Conservation (phyloP, 2,329 filamentous ascomycete genomes). For the Escovopsis sp. region DNA sequence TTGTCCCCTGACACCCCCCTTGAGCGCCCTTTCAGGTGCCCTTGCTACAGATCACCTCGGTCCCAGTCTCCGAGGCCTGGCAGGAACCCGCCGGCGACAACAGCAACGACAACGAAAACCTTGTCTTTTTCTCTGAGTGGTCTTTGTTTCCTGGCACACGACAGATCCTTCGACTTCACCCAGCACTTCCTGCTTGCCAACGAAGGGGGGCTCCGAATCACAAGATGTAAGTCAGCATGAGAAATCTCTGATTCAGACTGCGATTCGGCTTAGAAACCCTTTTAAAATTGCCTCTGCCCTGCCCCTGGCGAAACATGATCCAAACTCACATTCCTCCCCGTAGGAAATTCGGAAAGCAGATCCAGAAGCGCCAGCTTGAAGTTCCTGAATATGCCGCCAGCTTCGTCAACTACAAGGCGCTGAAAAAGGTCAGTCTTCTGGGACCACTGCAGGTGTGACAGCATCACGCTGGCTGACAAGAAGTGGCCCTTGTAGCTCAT, state of each 20-base stretch:
- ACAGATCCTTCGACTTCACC: slow-evolving; percentile 2
- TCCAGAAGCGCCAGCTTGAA: slow-evolving; percentile 97
- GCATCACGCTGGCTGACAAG: neutral
- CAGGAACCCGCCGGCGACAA: too few species aligned
- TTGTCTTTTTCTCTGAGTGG: neutral
- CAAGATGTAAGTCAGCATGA: slow-evolving; percentile 21
- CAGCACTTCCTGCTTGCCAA: slow-evolving; percentile 3
- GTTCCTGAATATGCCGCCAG: slow-evolving; percentile 98
- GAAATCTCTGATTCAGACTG: too few species aligned
- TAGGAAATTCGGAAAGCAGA: slow-evolving; percentile 99
- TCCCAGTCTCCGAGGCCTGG: too few species aligned
- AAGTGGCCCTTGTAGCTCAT: slow-evolving; percentile 55
- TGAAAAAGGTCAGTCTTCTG: slow-evolving; percentile 66
- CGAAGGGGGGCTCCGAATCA: slow-evolving; percentile 7
- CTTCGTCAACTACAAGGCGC: slow-evolving; percentile 97
- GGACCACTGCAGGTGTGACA: neutral
- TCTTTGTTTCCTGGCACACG: slow-evolving; percentile 1
- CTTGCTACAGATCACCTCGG: neutral
- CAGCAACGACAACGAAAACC: too few species aligned
- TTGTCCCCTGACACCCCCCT: neutral
- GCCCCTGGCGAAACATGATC: slow-evolving; percentile 1
- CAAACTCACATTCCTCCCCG: slow-evolving; percentile 5
- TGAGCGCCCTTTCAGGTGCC: neutral
- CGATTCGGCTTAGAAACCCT: too few species aligned
- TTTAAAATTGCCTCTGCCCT: slow-evolving; percentile 3